Evolutionary conservation across 768 basidiomycete genomes (phyloP), one percentile per base, ranked within the genome.

Genomic region (Saitozyma sp.): DNA sequence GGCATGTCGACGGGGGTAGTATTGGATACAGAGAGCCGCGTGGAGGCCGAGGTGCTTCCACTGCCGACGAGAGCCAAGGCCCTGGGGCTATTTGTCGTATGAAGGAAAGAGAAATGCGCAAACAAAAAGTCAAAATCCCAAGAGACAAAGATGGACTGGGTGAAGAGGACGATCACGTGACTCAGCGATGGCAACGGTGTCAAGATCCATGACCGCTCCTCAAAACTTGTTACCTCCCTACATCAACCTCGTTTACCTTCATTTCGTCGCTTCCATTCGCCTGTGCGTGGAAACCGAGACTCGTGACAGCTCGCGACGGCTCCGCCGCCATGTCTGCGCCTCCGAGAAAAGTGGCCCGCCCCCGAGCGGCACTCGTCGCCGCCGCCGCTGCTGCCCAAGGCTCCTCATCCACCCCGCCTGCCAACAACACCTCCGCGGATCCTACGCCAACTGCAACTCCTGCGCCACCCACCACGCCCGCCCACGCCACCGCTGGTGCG

Each of bases 1-100:
- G 70, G 70, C 75, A 73, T 76, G 29, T 5, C 29, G 29, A 29
- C 5, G 29, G 29, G n/a, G n/a, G n/a, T 39, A 38, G 37, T 50
- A 10, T 6, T 8, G 46, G 11, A 58, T 13, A n/a, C n/a, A n/a
- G n/a, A n/a, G n/a, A n/a, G n/a, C n/a, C n/a, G n/a, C n/a, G n/a
- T n/a, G n/a, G n/a, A n/a, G n/a, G n/a, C n/a, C n/a, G n/a, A n/a
- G n/a, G n/a, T n/a, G n/a, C n/a, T n/a, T n/a, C n/a, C n/a, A 29
- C 29, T 29, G 29, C 29, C 5, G 29, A 5, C 29, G 29, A 29
- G 29, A 29, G 29, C 29, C 29, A 29, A 29, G 29, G 29, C 5
- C 29, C 5, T 29, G 29, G 29, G 29, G n/a, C n/a, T n/a, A n/a
- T n/a, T n/a, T n/a, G n/a, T n/a, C n/a, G n/a, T n/a, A n/a, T n/a